Percentiles rank a stretch among this genome's conserved stretches.
These are phyloP conservation scores for Neofusicoccum kwambonambiense DNA, from an alignment of 2,329 filamentous ascomycete species.

Conservation along the genomic window DNA sequence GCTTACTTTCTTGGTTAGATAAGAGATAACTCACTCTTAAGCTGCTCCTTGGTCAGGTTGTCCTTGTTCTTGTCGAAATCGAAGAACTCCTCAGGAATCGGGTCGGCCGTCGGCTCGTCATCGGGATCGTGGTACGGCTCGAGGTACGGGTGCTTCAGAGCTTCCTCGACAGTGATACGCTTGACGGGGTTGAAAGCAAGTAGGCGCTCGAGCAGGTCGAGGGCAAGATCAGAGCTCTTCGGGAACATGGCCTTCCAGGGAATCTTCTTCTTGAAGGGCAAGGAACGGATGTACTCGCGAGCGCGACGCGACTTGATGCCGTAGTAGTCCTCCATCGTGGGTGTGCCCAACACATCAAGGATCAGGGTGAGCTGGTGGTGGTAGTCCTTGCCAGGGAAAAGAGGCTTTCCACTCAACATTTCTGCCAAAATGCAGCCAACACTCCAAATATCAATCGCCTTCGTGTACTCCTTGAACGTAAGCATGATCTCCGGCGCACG, in stretches of 20 bases:
- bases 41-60: conserved; percentile 93
- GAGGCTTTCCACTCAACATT: conserved; percentile 96
- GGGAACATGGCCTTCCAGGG: conserved; percentile 96
- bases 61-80: conserved; percentile 99
- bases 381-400: conserved; percentile 99
- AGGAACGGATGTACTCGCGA: conserved; percentile 94
- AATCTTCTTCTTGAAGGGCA: conserved; percentile 99
- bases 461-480: conserved; percentile 99
- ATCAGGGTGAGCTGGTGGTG: conserved; percentile 98
- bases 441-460: conserved; percentile 98
- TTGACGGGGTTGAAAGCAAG: conserved; percentile 98
- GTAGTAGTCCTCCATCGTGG: conserved; percentile 99
- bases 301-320: conserved; percentile 98
- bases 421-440: conserved; percentile 97
- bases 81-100: conserved; percentile 98
- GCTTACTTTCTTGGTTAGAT: not conserved
- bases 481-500: conserved; percentile 99
- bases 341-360: conserved; percentile 92
- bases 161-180: conserved; percentile 96
- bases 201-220: conserved; percentile 92
- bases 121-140: conserved; percentile 99
- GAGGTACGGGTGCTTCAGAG: conserved; percentile 94
- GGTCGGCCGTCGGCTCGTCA: conserved; percentile 93
- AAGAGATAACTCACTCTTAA: conserved; percentile 66
- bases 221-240: conserved; percentile 94